phyloP scores from a whole-genome alignment of 768 basidiomycete species.

The Phylloporus arenicola region DNA sequence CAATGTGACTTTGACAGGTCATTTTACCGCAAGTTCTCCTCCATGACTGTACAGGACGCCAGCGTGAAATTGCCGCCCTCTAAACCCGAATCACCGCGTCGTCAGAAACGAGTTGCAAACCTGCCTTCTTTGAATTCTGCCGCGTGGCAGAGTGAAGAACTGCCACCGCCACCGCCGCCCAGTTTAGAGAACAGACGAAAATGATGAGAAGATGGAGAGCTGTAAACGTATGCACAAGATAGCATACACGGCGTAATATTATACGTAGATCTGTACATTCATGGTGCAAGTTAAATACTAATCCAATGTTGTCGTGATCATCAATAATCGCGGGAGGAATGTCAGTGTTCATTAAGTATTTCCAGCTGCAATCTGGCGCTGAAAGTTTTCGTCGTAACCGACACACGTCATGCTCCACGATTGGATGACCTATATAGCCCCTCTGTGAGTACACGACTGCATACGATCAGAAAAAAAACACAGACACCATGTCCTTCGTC shows the following conservation, averaged over 20 bases:
- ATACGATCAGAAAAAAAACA: not conserved
- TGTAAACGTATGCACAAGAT: not conserved
- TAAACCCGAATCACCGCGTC: slow-evolving; percentile 7
- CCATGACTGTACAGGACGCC: slow-evolving; percentile 30
- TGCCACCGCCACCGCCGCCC: slow-evolving; percentile 36
- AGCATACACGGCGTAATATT: not conserved
- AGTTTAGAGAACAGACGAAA: not conserved
- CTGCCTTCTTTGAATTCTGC: slow-evolving; percentile 44
- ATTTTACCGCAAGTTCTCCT: slow-evolving; percentile 17
- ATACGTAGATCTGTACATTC: not conserved
- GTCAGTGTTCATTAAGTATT: slow-evolving; percentile 4
- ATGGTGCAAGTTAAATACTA: not conserved
- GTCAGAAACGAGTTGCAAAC: slow-evolving; percentile 30
- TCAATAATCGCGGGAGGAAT: not conserved
- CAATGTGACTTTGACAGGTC: slow-evolving; percentile 8
- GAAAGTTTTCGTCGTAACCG: slow-evolving; percentile 20
- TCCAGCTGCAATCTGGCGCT: slow-evolving; percentile 15
- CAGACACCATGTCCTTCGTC: slow-evolving; percentile 11
- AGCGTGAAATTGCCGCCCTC: not conserved
- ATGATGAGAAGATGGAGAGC: not conserved
- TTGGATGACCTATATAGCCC: slow-evolving; percentile 8
- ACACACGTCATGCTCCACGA: slow-evolving; percentile 16
- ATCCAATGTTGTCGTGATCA: not conserved
- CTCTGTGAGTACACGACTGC: not conserved
- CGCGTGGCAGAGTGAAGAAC: slow-evolving; percentile 52